Evolutionary conservation across 2,329 filamentous ascomycete genomes (phyloP), one percentile per base, ranked within the genome.

Genomic region (Calonectria crousiana): DNA sequence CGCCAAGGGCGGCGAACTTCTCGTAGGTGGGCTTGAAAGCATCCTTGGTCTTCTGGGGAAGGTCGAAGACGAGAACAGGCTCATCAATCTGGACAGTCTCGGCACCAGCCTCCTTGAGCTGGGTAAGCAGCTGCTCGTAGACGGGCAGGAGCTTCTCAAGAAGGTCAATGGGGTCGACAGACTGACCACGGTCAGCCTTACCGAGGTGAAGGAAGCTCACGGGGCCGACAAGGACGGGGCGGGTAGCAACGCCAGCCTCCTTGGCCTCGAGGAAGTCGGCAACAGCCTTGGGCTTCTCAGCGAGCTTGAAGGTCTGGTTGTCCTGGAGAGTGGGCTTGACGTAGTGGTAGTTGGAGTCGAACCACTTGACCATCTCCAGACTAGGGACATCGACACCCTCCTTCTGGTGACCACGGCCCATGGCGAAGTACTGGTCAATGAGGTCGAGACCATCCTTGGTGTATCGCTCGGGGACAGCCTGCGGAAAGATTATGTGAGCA

Each of bases 261-360:
- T 99, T 98, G 85, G 97, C 97, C 92, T 99, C 97, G 82, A 94
- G 91, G 92, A 97, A 99, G 88, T 99, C 95, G 82, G 86, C 90
- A 79, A 99, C 95, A 81, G 97, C 95, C 94, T 99, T 99, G 86
- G 97, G 95, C 87, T 93, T 93, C 81, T 92, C 88, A 76, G 90
- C 88, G 77, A 99, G 95, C 89, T 94, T 96, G 93, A 99, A 99
- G 84, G 91, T 93, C 92, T 99, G 97, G 91, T 95, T 94, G 89
- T 98, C 93, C 89, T 98, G 95, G 80, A 99, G 92, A 77, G 97
- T 98, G 78, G 97, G 97, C 93, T 98, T 98, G 89, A 98, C 97
- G 88, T 99, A 99, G 92, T 98, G 97, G 93, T 99, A 99, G 94
- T 99, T 99, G 80, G 95, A 98, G 92, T 99, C 97, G 86, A 99